A percentile compares a stretch with the other conserved stretches of the same genome.
Evolutionary conservation across 495 filamentous ascomycete genomes (phyloP).

Genomic region (Parathielavia hyrcaniae): DNA sequence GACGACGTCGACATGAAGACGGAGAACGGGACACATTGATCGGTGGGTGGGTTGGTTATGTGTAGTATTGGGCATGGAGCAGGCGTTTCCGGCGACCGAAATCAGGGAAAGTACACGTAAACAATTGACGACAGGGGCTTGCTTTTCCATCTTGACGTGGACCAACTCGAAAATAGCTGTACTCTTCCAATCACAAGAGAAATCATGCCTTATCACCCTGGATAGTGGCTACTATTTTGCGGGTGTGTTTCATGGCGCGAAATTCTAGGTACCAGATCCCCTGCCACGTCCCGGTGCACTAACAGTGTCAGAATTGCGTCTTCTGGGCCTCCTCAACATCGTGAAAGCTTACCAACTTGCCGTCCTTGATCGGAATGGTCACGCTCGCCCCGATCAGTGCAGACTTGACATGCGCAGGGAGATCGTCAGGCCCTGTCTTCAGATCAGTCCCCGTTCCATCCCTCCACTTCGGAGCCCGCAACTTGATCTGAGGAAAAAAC

Average conservation of each 20-base stretch:
- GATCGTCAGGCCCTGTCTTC: conserved; percentile 26
- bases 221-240: conserved; percentile 86
- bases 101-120: background rate
- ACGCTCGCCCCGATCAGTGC: conserved; percentile 82
- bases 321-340: background rate
- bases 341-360: conserved; percentile 54
- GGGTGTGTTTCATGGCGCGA: conserved; percentile 62
- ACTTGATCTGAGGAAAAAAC: conserved; percentile 46
- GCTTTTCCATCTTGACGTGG: background rate
- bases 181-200: background rate
- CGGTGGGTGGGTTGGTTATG: background rate
- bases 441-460: conserved; percentile 17
- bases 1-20: conserved; percentile 53
- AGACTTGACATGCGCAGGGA: conserved; percentile 79
- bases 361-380: conserved; percentile 81
- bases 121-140: background rate
- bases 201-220: conserved; percentile 72
- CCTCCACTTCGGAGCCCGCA: conserved; percentile 11
- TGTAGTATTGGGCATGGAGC: conserved; percentile 4
- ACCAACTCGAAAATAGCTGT: background rate
- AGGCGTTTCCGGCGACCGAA: conserved; percentile 16
- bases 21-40: conserved; percentile 28
- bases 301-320: background rate
- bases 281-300: conserved; percentile 56
- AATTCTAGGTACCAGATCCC: conserved; percentile 97